phyloP scores from a whole-genome alignment of 352 stramenopile species.

The Phytophthora lateralis region DNA sequence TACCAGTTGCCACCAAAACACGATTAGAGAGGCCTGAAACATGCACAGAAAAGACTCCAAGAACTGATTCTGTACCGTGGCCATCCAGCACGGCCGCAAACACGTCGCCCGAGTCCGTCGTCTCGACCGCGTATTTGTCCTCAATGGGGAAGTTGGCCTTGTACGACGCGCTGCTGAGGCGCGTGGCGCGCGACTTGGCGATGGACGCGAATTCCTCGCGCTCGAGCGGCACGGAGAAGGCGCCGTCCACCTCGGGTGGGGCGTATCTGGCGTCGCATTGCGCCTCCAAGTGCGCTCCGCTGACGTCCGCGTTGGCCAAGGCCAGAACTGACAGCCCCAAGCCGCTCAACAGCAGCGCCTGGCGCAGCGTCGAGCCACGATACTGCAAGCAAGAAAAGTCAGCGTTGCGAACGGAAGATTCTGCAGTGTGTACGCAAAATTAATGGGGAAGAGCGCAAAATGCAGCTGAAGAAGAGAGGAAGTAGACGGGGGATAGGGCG shows the following conservation, averaged over 20 bases:
- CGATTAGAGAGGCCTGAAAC: not conserved
- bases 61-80: slow-evolving; percentile 57
- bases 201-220: slow-evolving; percentile 53
- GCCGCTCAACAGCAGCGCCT: slow-evolving; percentile 54
- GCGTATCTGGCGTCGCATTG: slow-evolving; percentile 65
- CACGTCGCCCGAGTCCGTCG: slow-evolving; percentile 72
- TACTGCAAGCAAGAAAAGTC: slow-evolving; percentile 11
- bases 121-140: slow-evolving; percentile 86
- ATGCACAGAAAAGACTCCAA: not conserved
- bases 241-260: slow-evolving; percentile 44
- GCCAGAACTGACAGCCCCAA: slow-evolving; percentile 57
- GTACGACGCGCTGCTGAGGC: slow-evolving; percentile 67
- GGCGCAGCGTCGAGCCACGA: slow-evolving; percentile 39
- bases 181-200: slow-evolving; percentile 49
- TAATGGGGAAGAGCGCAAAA: not conserved
- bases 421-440: too few species aligned
- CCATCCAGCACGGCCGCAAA: slow-evolving; percentile 91
- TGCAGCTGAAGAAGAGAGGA: not conserved
- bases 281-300: slow-evolving; percentile 32
- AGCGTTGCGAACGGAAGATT: too few species aligned
- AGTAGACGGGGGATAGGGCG: not conserved
- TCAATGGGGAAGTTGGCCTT: slow-evolving; percentile 75
- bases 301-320: slow-evolving; percentile 30
- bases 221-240: slow-evolving; percentile 61
- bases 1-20: slow-evolving; percentile 21